These are phyloP conservation scores for Lentithecium fluviatile DNA, from an alignment of 495 filamentous ascomycete species.

Conservation along the genomic window DNA sequence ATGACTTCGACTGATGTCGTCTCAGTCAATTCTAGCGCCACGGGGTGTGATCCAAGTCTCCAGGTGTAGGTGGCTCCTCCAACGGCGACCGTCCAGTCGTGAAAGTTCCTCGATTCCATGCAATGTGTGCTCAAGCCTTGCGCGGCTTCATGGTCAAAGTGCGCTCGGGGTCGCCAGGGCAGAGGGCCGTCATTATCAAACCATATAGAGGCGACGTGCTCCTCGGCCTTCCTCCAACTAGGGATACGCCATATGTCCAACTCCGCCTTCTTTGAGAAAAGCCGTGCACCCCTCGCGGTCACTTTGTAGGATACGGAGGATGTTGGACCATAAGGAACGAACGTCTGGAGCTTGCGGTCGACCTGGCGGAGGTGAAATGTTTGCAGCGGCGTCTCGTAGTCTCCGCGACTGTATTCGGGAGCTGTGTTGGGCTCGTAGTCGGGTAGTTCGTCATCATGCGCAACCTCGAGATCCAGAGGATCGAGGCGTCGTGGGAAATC, in stretches of 20 bases:
- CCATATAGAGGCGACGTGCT: slow-evolving; percentile 11
- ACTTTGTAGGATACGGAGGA: slow-evolving; percentile 18
- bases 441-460: slow-evolving; percentile 24
- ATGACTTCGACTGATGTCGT: slow-evolving; percentile 10
- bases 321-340: slow-evolving; percentile 21
- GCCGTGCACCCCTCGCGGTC: background rate
- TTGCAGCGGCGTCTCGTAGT: slow-evolving; percentile 10
- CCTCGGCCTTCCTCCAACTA: background rate
- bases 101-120: slow-evolving; percentile 32
- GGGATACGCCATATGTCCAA: slow-evolving; percentile 14
- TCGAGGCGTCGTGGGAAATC: slow-evolving; percentile 6
- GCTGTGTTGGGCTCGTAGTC: slow-evolving; percentile 22
- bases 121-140: background rate
- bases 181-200: slow-evolving; percentile 32
- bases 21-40: slow-evolving; percentile 13
- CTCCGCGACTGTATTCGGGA: slow-evolving; percentile 14
- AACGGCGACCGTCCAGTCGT: slow-evolving; percentile 22
- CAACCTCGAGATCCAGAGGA: slow-evolving; percentile 5
- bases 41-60: slow-evolving; percentile 12
- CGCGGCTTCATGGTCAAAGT: background rate
- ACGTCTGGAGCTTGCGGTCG: slow-evolving; percentile 22
- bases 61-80: slow-evolving; percentile 15
- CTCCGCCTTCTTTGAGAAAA: slow-evolving; percentile 33
- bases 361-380: slow-evolving; percentile 27
- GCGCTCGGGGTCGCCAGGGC: slow-evolving; percentile 31